Base-by-base conservation (phyloP, 805 yeast genomes). In the Saturnispora serradocipensis region DNA sequence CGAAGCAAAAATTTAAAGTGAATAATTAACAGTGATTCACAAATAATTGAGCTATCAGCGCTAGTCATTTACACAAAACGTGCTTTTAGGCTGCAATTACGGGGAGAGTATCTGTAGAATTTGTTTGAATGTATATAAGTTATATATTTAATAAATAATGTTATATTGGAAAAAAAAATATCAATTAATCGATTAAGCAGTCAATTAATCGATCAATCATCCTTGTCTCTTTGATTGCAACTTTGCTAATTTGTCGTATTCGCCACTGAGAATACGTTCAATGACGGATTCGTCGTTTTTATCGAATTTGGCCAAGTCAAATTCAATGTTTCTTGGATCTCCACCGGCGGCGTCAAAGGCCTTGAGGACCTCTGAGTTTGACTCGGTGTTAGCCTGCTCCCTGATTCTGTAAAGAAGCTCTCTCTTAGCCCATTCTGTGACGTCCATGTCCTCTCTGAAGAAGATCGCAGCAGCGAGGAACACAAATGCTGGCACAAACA, bases 251-350 rank as follows among this genome's bases (percentile, higher is more conserved):
- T 74, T 81, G 69, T 87, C 95, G 69, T 88, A 87, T 65, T 88
- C 93, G 54, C 95, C 95, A 53, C 82, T 78, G 62, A 87, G 74
- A 58, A 87, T 85, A 66, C 93, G 77, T 59, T 88, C 91, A 58
- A 88, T 82, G 55, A 87, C 83, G 61, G 85, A 72, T 58, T 81
- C 86, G 67, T 87, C 95, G 65, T 87, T 78, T 64, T 77, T 79
- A 63, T 75, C 75, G 56, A 78, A 72, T 63, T 81, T 86, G 55
- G 75, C 80, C 48, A 67, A 64, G 48, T 79, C 72, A 61, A 78
- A 77, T 54, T 76, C 71, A 43, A 56, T 59, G 48, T 80, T 72
- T 38, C 70, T 67, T 16, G 74, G 67, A 49, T 68, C 67, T 35
- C 58, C 67, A 38, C 71, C 71, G 34, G 60, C 66, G 44, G 66